Base-by-base conservation (phyloP, 441 rosid species). In the Arabidopsis hybrid region DNA sequence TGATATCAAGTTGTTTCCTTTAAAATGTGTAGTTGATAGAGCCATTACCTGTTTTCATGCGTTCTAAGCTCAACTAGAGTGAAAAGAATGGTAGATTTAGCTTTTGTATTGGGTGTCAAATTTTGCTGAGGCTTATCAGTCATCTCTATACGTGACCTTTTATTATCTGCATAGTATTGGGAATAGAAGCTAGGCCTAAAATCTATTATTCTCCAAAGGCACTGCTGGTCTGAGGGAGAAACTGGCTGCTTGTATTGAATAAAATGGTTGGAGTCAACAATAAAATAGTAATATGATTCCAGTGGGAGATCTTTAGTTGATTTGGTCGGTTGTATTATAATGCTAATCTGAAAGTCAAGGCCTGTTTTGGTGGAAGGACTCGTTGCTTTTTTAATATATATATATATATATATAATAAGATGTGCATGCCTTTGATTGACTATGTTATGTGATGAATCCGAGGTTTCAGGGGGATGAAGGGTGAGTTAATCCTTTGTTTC, bases 261-360 rank as follows among this genome's bases (percentile, higher is more conserved):
- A 42, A 43, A 52, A 60, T 43, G 69, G 6, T 51, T 60, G 59
- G 40, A 55, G 70, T 36, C 60, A 69, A 76, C 58, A 69, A 34
- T 39, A 62, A 69, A 69, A 35, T 69, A 35, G 42, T 35, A 35
- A 13, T 46, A 34, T 35, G 38, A 75, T 39, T 61, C 17, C 21
- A 35, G 17, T 55, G 4, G 60, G 46, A 69, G 71, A 76, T 69
- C 75, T 62, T 56, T 55, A 46, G 52, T 38, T 47, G 79, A 69
- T 69, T 75, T 69, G 71, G 75, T 46, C 71, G 79, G 79, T 60
- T 69, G 14, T 69, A 75, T 56, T 75, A 63, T 75, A 75, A 38
- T 45, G 26, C 2, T 68, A 65, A 53, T 52, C 64, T 35, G 50
- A 21, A 43, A 68, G 59, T 61, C 50, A 68, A 68, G 58, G 49